These are phyloP conservation scores for Fraxinus velutina DNA, from an alignment of 305 asterid species.

Conservation along the genomic window DNA sequence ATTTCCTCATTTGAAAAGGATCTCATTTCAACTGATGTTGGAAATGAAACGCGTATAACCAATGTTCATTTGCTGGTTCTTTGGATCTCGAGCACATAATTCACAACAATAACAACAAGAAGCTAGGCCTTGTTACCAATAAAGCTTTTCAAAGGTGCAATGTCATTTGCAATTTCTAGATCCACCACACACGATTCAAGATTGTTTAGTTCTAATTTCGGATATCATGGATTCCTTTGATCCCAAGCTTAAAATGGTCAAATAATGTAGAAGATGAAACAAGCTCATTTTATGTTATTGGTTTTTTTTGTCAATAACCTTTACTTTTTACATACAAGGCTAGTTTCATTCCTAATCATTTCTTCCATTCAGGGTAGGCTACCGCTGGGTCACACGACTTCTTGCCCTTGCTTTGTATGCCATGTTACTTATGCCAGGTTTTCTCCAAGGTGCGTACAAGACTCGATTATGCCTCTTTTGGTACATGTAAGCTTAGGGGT, in stretches of 20 bases:
- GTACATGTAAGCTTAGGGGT: not conserved
- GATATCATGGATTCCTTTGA: slow-evolving; percentile 9
- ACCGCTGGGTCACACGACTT: slow-evolving; percentile 84
- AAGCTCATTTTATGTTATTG: slow-evolving; percentile 3
- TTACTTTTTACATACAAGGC: slow-evolving; percentile 1
- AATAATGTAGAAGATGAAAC: not conserved
- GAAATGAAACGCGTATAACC: not conserved
- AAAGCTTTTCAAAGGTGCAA: not conserved
- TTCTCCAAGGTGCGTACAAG: slow-evolving; percentile 68
- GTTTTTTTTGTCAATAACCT: slow-evolving; percentile 7
- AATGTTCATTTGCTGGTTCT: not conserved
- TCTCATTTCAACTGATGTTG: not conserved
- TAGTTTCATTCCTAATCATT: slow-evolving; percentile 28
- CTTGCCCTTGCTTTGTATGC: slow-evolving; percentile 81
- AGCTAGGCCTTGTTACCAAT: not conserved
- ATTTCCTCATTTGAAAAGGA: not conserved
- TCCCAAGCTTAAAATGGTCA: slow-evolving; percentile 3
- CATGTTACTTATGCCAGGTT: slow-evolving; percentile 91
- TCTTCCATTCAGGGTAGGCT: slow-evolving; percentile 80
- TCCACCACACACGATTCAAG: not conserved
- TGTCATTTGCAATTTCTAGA: not conserved
- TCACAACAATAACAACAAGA: not conserved
- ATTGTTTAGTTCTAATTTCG: slow-evolving; percentile 4
- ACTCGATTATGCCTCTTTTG: slow-evolving; percentile 16
- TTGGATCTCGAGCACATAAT: not conserved